Percentiles rank a stretch among this genome's conserved stretches.
These are phyloP conservation scores for Pythium oligandrum DNA, from an alignment of 352 stramenopile species.

Conservation along the genomic window DNA sequence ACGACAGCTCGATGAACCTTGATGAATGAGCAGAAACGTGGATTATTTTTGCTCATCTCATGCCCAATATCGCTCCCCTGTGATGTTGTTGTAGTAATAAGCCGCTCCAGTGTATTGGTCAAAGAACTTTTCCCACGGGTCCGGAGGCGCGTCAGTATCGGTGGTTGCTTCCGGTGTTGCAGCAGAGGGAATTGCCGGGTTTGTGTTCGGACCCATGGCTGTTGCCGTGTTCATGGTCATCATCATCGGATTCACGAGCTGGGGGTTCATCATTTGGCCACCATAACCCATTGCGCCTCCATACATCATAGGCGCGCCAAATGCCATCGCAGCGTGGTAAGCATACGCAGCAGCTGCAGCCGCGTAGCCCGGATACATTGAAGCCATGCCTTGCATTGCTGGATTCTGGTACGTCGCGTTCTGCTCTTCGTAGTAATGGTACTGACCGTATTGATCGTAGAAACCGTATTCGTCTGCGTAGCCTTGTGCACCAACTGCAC, in stretches of 20 bases:
- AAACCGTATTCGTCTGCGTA: conserved; percentile 78
- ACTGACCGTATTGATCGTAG: conserved; percentile 76
- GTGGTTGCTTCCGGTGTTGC: conserved; percentile 2
- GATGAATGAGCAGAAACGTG: conserved; percentile 28
- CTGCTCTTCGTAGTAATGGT: conserved; percentile 75
- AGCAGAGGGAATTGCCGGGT: background rate
- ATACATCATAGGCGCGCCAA: conserved; percentile 41
- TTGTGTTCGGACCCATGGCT: background rate
- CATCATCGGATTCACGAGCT: conserved; percentile 28
- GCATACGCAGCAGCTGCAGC: conserved; percentile 40
- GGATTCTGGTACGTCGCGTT: conserved; percentile 18
- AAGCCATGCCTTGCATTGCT: conserved; percentile 16
- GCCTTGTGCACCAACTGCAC: conserved; percentile 12
- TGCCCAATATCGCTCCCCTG: conserved; percentile 81
- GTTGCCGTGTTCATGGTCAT: conserved; percentile 10
- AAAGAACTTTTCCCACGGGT: conserved; percentile 84
- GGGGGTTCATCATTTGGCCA: conserved; percentile 33
- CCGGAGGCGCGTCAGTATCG: conserved; percentile 27
- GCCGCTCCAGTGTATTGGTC: conserved; percentile 81
- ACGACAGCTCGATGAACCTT: conserved; percentile 75
- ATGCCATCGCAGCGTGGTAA: conserved; percentile 56
- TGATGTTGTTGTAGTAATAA: conserved; percentile 89
- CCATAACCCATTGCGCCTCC: conserved; percentile 37
- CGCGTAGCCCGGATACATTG: conserved; percentile 48
- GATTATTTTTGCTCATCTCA: conserved; percentile 5